phyloP scores from a whole-genome alignment of 805 yeast species.

The Teunomyces gatunensis region DNA sequence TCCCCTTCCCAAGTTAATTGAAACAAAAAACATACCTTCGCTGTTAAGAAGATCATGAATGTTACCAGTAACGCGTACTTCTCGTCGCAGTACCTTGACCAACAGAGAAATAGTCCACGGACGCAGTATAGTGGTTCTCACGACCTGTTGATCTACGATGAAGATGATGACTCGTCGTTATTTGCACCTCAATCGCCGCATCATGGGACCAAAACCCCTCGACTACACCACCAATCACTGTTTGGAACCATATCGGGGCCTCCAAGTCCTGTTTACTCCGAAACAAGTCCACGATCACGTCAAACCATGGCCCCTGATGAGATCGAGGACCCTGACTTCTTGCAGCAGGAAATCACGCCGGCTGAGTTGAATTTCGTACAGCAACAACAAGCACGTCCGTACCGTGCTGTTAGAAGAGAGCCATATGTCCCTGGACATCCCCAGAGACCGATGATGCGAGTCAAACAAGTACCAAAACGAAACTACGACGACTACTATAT shows the following conservation, averaged over 20 bases:
- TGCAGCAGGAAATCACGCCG: conserved; percentile 37
- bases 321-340: conserved; percentile 19
- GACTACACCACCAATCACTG: background rate
- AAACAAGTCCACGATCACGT: conserved; percentile 1
- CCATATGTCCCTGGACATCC: background rate
- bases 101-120: conserved; percentile 10
- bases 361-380: conserved; percentile 28
- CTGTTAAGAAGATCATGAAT: conserved; percentile 23
- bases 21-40: background rate
- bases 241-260: background rate
- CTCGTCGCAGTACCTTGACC: conserved; percentile 34
- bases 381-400: conserved; percentile 2
- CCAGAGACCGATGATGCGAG: background rate
- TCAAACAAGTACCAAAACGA: conserved; percentile 5
- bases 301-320: background rate
- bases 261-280: background rate
- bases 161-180: background rate
- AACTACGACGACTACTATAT: conserved; percentile 32
- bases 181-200: background rate
- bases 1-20: background rate
- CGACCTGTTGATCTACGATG: background rate
- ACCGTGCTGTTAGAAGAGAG: conserved; percentile 1
- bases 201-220: background rate
- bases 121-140: background rate
- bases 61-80: conserved; percentile 43